Conservation (phyloP, 768 basidiomycete genomes). For the Boletus rex-veris region DNA sequence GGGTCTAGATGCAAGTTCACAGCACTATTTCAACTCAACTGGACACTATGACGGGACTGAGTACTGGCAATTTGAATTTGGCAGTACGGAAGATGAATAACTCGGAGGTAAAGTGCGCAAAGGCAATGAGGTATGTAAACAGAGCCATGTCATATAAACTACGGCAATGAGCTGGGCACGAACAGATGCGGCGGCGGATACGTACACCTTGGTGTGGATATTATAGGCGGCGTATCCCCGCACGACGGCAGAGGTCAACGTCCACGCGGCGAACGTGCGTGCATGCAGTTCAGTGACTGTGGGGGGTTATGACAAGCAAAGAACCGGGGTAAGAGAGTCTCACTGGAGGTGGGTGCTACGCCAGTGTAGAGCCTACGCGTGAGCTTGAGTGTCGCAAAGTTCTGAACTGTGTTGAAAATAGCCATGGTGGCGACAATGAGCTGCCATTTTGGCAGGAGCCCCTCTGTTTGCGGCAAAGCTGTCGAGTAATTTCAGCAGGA, state of each 20-base stretch:
- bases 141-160: constrained; percentile 91
- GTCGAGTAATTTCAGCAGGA: neutral
- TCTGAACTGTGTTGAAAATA: constrained; percentile 84
- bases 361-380: constrained; percentile 73
- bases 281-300: constrained; percentile 85
- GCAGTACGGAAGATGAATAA: constrained; percentile 77
- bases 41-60: constrained; percentile 80
- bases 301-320: neutral
- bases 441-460: constrained; percentile 86
- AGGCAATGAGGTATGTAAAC: constrained; percentile 85
- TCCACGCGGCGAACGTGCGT: constrained; percentile 91
- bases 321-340: neutral
- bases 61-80: constrained; percentile 51
- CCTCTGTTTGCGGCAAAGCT: constrained; percentile 66
- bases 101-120: constrained; percentile 87
- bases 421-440: constrained; percentile 74
- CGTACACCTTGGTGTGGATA: constrained; percentile 77
- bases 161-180: constrained; percentile 10
- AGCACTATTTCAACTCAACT: constrained; percentile 47
- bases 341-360: constrained; percentile 40
- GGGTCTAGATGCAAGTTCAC: constrained; percentile 25
- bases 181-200: constrained; percentile 1
- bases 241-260: constrained; percentile 77
- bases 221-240: constrained; percentile 88
- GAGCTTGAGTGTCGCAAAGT: constrained; percentile 71